These are phyloP conservation scores for Claviceps digitariae DNA, from an alignment of 2,329 filamentous ascomycete genomes.

Conservation along the genomic window DNA sequence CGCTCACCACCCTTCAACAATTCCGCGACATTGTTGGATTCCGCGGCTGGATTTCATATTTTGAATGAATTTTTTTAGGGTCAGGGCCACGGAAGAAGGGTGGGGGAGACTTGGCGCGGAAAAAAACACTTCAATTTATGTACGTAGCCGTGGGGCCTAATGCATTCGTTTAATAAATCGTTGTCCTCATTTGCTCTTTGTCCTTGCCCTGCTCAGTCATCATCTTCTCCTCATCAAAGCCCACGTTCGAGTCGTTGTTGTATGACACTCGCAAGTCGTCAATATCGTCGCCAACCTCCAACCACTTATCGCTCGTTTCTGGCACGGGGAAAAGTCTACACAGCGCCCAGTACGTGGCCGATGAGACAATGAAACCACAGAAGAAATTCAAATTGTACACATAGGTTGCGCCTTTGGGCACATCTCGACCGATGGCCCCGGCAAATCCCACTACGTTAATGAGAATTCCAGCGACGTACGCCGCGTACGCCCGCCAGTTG, in stretches of 20 bases:
- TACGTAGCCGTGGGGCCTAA: background rate
- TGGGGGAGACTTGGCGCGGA: too few species aligned
- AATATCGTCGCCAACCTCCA: slow-evolving; percentile 57
- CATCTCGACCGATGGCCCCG: slow-evolving; percentile 56
- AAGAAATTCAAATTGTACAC: slow-evolving; percentile 92
- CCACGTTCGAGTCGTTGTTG: slow-evolving; percentile 24
- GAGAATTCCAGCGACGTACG: slow-evolving; percentile 71
- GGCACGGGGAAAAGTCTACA: slow-evolving; percentile 59
- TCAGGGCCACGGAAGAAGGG: too few species aligned
- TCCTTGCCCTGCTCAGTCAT: background rate
- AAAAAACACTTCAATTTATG: background rate
- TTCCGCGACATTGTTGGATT: too few species aligned
- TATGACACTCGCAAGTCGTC: slow-evolving; percentile 38
- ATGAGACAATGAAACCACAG: slow-evolving; percentile 61
- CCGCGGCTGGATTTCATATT: too few species aligned
- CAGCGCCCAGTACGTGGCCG: slow-evolving; percentile 52
- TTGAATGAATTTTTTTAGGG: too few species aligned
- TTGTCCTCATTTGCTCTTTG: background rate
- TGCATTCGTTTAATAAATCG: background rate
- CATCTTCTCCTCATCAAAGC: slow-evolving; percentile 24
- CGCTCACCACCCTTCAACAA: too few species aligned
- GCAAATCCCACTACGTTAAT: slow-evolving; percentile 90
- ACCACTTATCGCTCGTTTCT: slow-evolving; percentile 61
- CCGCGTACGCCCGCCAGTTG: slow-evolving; percentile 71
- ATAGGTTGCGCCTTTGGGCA: slow-evolving; percentile 68